Evolutionary conservation across 495 filamentous ascomycete species (phyloP), one percentile per base, ranked within the genome.

Genomic region (Penicillium canariense): DNA sequence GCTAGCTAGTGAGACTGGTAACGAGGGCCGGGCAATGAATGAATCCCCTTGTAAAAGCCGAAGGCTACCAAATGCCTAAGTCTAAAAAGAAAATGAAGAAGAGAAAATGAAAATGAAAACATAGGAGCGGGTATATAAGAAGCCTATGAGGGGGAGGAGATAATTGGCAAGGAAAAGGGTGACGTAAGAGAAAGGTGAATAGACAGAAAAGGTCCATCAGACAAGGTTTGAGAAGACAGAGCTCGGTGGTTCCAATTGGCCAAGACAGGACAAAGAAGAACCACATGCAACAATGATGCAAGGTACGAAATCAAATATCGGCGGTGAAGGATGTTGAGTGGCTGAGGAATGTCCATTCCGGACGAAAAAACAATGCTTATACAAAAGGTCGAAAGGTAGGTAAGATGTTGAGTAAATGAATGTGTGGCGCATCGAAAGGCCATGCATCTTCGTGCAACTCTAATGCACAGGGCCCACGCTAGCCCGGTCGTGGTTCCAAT

Each of bases 391-490:
- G 34, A 56, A 54, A 50, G 34, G 35, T 30, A 59, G 23, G 25
- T 10, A 47, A 51, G n/a, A 50, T 50, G 32, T 32, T 17, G 3
- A 35, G n/a, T n/a, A 42, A 31, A 51, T 52, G 52, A 54, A 50
- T 34, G 57, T 53, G 26, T 35, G 12, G 38, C 15, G 30, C 31
- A 26, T 38, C 1, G 18, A 40, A n/a, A n/a, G n/a, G n/a, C n/a
- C 20, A 9, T 34, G 35, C 38, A 52, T 27, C n/a, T n/a, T 17
- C 43, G 46, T 27, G 38, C 28, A 52, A 28, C 32, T 40, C 72
- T 58, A 78, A 53, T 73, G 72, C 40, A 73, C 73, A 23, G 73
- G 50, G 43, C 69, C 66, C 35, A 77, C 42, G 22, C 61, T 70
- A 31, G 48, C 52, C 20, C 50, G 59, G 25, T 76, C 72, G 32